phyloP scores from a whole-genome alignment of 2,329 filamentous ascomycete genomes.

The Xenoacremonium recifei region DNA sequence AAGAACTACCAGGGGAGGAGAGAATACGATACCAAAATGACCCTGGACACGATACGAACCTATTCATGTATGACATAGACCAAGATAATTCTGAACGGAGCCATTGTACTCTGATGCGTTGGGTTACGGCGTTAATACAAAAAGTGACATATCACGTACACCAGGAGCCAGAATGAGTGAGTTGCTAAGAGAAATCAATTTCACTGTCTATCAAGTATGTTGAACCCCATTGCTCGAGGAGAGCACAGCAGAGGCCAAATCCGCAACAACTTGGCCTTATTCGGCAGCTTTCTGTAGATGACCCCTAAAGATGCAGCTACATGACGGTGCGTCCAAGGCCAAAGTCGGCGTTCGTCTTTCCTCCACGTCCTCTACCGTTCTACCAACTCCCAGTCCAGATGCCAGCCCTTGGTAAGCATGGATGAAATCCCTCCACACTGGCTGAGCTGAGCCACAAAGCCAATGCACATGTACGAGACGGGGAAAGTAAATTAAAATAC shows the following conservation, averaged over 20 bases:
- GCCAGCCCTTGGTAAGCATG: slow-evolving; percentile 23
- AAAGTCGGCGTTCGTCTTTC: slow-evolving; percentile 12
- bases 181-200: slow-evolving; percentile 31
- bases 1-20: too few relatives aligned
- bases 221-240: slow-evolving; percentile 16
- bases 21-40: too few relatives aligned
- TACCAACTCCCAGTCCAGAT: slow-evolving; percentile 35
- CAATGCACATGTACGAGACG: slow-evolving; percentile 31
- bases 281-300: too few relatives aligned
- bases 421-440: slow-evolving; percentile 19
- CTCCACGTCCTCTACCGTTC: slow-evolving; percentile 28
- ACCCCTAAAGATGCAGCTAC: slow-evolving; percentile 1
- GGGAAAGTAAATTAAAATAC: slow-evolving; percentile 46
- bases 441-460: slow-evolving; percentile 12
- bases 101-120: too few relatives aligned
- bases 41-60: too few relatives aligned
- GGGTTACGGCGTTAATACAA: too few relatives aligned
- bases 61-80: too few relatives aligned
- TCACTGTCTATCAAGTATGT: slow-evolving; percentile 30
- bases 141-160: too few relatives aligned
- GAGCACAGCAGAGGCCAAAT: slow-evolving; percentile 8
- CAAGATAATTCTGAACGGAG: too few relatives aligned
- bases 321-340: slow-evolving; percentile 4
- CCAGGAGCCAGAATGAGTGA: too few relatives aligned
- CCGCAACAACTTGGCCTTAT: slow-evolving; percentile 8